A percentile compares a stretch with the other conserved stretches of the same genome.
phyloP scores from a whole-genome alignment of 2,329 filamentous ascomycete species.

The Hansfordia pulvinata region DNA sequence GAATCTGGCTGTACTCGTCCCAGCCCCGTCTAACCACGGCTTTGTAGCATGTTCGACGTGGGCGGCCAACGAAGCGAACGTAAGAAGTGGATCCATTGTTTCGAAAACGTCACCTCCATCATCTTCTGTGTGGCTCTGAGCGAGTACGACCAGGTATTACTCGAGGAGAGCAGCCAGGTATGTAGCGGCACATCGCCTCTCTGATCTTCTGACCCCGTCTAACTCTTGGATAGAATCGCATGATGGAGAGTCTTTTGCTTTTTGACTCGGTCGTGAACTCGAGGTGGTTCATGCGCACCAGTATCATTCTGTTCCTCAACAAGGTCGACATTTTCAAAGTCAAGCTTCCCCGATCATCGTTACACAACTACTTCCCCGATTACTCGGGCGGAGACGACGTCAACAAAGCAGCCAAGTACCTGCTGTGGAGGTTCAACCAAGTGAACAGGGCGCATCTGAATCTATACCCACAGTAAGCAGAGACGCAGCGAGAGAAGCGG shows the following conservation, averaged over 20 bases:
- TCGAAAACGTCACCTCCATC: constrained; percentile 98
- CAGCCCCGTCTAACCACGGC: constrained; percentile 10
- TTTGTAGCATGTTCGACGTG: constrained; percentile 89
- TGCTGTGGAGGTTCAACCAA: constrained; percentile 97
- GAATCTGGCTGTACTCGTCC: not conserved
- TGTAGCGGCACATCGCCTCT: constrained; percentile 10
- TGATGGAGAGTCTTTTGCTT: constrained; percentile 95
- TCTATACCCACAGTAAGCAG: constrained; percentile 85
- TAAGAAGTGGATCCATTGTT: constrained; percentile 99
- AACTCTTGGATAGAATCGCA: constrained; percentile 60
- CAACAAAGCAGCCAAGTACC: constrained; percentile 93
- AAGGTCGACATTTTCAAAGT: constrained; percentile 98
- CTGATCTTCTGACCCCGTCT: not conserved
- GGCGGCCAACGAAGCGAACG: constrained; percentile 93
- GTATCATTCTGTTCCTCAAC: constrained; percentile 96
- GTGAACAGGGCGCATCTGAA: constrained; percentile 94
- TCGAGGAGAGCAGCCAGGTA: constrained; percentile 96
- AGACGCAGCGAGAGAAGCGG: not conserved
- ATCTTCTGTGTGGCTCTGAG: constrained; percentile 97
- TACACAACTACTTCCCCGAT: constrained; percentile 94
- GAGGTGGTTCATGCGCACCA: constrained; percentile 97
- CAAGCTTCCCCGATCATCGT: constrained; percentile 77
- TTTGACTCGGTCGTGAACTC: constrained; percentile 99
- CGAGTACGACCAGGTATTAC: constrained; percentile 93
- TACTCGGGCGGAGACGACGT: constrained; percentile 97